A percentile compares a stretch with the other conserved stretches of the same genome.
Evolutionary conservation across 202 grass and related monocot genomes (phyloP).

Genomic region (Miscanthus sacchariflorus): DNA sequence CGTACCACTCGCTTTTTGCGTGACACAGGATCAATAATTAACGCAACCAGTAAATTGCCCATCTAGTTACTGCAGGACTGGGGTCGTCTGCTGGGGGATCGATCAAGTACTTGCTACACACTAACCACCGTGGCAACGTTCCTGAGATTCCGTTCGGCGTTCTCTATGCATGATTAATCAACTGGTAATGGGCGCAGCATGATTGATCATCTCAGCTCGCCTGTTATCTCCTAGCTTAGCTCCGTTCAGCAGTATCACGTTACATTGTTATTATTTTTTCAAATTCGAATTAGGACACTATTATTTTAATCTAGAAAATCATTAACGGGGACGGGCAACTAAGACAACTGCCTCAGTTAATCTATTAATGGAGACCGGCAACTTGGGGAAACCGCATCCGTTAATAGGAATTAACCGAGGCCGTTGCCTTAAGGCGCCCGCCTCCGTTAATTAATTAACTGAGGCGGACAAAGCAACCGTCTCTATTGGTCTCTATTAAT

Average conservation of each 20-base stretch:
- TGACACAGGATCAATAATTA: background rate
- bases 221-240: slow-evolving; percentile 8
- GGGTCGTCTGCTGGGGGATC: no score
- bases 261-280: background rate
- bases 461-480: no score
- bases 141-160: background rate
- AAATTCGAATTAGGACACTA: no score
- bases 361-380: no score
- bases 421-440: no score
- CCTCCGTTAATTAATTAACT: no score
- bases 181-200: background rate
- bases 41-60: background rate
- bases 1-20: background rate
- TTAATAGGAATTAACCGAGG: no score
- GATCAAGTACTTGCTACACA: background rate
- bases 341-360: no score
- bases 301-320: no score
- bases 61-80: background rate
- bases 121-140: background rate
- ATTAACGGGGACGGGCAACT: no score
- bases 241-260: background rate
- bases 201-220: background rate
- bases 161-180: background rate
- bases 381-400: no score
- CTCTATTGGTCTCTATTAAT: no score